Conservation (phyloP, 805 yeast species). For the Cyberlindnera samutprakarnensis region DNA sequence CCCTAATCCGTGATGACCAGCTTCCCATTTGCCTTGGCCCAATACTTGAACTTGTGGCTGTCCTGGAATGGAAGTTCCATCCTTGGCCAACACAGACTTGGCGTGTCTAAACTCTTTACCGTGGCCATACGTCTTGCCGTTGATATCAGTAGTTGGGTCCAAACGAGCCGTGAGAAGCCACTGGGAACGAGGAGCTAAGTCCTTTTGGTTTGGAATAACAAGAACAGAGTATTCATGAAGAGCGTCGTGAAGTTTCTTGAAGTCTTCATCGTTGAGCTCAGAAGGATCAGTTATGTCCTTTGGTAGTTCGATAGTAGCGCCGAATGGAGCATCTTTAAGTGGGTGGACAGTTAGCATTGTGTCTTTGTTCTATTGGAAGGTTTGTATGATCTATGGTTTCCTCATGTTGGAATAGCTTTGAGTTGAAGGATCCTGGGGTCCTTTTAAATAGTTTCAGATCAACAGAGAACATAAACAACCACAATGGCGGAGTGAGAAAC, state of each 20-base stretch:
- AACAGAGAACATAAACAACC: too few relatives aligned
- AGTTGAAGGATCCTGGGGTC: too few relatives aligned
- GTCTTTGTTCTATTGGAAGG: neutral
- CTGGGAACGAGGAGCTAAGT: slow-evolving; percentile 67
- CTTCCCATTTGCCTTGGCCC: slow-evolving; percentile 66
- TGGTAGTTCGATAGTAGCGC: slow-evolving; percentile 64
- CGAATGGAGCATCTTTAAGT: slow-evolving; percentile 41
- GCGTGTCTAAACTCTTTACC: slow-evolving; percentile 67
- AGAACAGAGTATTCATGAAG: slow-evolving; percentile 63
- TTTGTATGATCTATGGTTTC: too few relatives aligned
- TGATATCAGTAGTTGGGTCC: slow-evolving; percentile 54
- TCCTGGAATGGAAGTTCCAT: slow-evolving; percentile 69
- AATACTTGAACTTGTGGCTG: slow-evolving; percentile 89
- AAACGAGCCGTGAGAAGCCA: slow-evolving; percentile 68
- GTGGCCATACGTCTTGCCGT: slow-evolving; percentile 70
- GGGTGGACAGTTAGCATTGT: slow-evolving; percentile 12
- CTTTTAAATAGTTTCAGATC: too few relatives aligned
- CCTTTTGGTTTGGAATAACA: slow-evolving; percentile 65
- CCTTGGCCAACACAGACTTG: slow-evolving; percentile 66
- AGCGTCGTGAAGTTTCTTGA: slow-evolving; percentile 52
- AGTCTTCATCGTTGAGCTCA: slow-evolving; percentile 55
- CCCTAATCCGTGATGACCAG: slow-evolving; percentile 50
- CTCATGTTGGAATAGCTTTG: too few relatives aligned
- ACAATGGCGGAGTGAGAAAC: too few relatives aligned
- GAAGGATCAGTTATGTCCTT: slow-evolving; percentile 59